A percentile compares a stretch with the other conserved stretches of the same genome.
These are phyloP conservation scores for Rhynchospora breviuscula DNA, from an alignment of 176 grass and related monocot species.

Conservation along the genomic window DNA sequence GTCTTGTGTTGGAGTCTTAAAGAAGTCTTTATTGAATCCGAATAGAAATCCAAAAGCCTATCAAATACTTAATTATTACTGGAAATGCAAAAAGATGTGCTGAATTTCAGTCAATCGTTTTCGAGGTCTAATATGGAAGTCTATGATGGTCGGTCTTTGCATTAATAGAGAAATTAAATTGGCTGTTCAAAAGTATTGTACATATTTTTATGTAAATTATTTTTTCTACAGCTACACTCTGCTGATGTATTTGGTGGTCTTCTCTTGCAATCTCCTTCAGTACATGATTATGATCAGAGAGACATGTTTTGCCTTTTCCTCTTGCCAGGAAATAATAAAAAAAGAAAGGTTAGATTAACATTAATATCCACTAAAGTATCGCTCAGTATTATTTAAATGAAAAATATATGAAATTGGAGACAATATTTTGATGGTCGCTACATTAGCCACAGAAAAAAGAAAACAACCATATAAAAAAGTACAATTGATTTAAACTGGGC, in stretches of 20 bases:
- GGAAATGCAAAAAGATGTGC: background rate
- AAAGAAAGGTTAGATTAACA: slow-evolving; percentile 35
- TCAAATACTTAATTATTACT: background rate
- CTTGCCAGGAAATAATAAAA: slow-evolving; percentile 70
- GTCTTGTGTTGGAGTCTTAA: background rate
- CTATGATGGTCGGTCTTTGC: slow-evolving; percentile 2
- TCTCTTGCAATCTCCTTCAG: slow-evolving; percentile 66
- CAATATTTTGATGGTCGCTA: background rate
- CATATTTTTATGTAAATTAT: slow-evolving; percentile 19
- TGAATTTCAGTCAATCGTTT: background rate
- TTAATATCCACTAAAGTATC: background rate
- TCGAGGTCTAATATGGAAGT: slow-evolving; percentile 6
- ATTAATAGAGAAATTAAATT: background rate
- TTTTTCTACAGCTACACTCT: slow-evolving; percentile 55
- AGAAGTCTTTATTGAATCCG: background rate
- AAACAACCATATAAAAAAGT: background rate
- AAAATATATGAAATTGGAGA: background rate
- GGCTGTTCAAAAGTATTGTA: background rate
- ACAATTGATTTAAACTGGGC: slow-evolving; percentile 14
- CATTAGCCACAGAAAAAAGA: background rate
- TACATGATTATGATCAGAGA: slow-evolving; percentile 69
- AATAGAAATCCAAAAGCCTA: background rate
- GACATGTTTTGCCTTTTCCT: slow-evolving; percentile 88
- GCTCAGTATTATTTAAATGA: background rate
- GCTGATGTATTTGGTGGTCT: slow-evolving; percentile 72